Conservation (phyloP, 2,329 filamentous ascomycete species). For the Lasiodiplodia hormozganensis region DNA sequence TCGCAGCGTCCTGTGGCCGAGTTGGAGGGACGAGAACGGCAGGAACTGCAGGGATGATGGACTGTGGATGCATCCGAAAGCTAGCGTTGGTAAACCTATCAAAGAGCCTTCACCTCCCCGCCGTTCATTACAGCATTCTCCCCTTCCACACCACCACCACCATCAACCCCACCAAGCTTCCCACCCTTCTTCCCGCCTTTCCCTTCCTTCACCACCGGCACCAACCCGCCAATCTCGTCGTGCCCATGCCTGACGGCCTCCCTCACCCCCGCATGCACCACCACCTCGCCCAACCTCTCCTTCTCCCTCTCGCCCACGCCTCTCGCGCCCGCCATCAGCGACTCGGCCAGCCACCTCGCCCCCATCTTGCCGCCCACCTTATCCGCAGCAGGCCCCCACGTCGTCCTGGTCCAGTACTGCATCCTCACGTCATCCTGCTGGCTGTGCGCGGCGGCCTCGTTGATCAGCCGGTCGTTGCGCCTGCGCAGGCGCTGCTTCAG, state of each 20-base stretch:
- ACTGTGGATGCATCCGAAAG: background rate
- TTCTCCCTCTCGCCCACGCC: background rate
- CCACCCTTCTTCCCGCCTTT: background rate
- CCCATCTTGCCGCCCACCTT: background rate
- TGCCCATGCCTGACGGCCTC: background rate
- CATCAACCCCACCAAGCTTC: background rate
- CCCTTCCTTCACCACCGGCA: background rate
- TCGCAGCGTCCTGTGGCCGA: too few relatives aligned
- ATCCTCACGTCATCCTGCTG: background rate
- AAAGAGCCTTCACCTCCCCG: background rate
- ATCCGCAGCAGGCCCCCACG: background rate
- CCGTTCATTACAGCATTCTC: background rate
- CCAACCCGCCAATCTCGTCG: background rate
- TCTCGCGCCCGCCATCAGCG: background rate
- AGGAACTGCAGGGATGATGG: background rate
- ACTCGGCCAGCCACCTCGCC: background rate
- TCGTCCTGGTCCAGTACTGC: background rate
- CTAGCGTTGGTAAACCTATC: too few relatives aligned
- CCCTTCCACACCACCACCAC: background rate
- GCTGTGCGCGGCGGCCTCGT: background rate
- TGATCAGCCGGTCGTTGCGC: background rate
- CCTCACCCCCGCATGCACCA: background rate
- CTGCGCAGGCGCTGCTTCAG: background rate
- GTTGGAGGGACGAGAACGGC: too few relatives aligned
- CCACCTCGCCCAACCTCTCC: background rate